Evolutionary conservation across 2,329 filamentous ascomycete genomes (phyloP).

Genomic region (Penicillium freii): DNA sequence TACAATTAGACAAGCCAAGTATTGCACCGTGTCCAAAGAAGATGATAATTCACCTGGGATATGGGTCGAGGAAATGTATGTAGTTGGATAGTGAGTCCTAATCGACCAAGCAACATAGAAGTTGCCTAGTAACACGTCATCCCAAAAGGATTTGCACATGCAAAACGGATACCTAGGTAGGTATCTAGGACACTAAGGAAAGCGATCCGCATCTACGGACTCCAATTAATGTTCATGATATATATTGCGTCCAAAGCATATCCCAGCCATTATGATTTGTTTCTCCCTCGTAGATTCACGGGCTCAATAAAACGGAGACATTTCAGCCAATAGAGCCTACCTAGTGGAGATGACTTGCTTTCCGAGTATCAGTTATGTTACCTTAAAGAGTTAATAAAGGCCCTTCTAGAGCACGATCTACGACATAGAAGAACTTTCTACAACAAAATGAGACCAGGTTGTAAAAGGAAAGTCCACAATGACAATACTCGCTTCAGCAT

Average conservation of each 20-base stretch:
- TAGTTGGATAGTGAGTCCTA: neutral
- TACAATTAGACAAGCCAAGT: neutral
- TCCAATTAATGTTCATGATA: too few relatives aligned
- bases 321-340: conserved; percentile 67
- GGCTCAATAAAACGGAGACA: conserved; percentile 67
- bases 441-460: neutral
- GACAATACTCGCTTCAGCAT: neutral
- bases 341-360: conserved; percentile 49
- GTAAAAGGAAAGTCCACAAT: neutral
- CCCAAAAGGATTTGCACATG: neutral
- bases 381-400: neutral
- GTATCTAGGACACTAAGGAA: neutral
- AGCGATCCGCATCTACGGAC: neutral
- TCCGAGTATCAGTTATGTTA: neutral
- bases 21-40: neutral
- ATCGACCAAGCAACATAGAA: neutral
- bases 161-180: neutral
- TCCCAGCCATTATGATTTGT: neutral
- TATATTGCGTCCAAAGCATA: neutral
- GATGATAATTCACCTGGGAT: too few relatives aligned
- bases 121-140: neutral
- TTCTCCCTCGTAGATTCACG: neutral
- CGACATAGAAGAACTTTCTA: neutral
- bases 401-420: neutral
- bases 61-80: neutral